These are phyloP conservation scores for Paspalum notatum DNA, from an alignment of 176 grass and related monocot genomes.

Conservation along the genomic window DNA sequence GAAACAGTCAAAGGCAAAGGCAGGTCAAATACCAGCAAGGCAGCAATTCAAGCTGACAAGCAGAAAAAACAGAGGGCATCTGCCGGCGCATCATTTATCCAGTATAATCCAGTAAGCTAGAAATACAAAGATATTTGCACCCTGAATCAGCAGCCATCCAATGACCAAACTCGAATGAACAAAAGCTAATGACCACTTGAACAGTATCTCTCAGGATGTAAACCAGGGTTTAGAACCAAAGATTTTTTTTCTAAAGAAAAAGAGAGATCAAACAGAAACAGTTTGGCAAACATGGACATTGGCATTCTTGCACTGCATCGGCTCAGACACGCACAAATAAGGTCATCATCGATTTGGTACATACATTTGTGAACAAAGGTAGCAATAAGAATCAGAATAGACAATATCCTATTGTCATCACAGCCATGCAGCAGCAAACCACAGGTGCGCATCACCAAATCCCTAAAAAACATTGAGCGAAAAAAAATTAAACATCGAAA, in stretches of 20 bases:
- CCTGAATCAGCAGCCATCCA: not conserved
- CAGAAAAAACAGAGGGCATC: not conserved
- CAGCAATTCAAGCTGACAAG: not conserved
- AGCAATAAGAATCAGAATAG: conserved; percentile 49
- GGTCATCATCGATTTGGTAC: conserved; percentile 59
- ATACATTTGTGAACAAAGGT: no score
- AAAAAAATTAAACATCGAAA: not conserved
- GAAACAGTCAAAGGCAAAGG: conserved; percentile 2
- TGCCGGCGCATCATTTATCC: not conserved
- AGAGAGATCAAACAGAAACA: not conserved
- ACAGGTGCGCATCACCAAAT: not conserved
- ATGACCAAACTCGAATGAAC: not conserved
- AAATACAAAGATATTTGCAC: conserved; percentile 5
- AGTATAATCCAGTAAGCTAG: no score
- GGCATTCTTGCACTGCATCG: not conserved
- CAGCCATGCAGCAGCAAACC: conserved; percentile 42
- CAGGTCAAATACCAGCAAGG: not conserved
- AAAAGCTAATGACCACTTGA: no score
- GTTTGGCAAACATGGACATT: not conserved
- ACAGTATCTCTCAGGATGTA: not conserved
- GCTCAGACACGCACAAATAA: conserved; percentile 87
- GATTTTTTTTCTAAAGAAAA: not conserved
- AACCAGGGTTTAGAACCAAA: not conserved
- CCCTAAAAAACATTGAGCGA: not conserved
- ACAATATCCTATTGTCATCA: conserved; percentile 55